Evolutionary conservation across 2,329 filamentous ascomycete genomes (phyloP).

Genomic region (Scedosporium apiospermum): DNA sequence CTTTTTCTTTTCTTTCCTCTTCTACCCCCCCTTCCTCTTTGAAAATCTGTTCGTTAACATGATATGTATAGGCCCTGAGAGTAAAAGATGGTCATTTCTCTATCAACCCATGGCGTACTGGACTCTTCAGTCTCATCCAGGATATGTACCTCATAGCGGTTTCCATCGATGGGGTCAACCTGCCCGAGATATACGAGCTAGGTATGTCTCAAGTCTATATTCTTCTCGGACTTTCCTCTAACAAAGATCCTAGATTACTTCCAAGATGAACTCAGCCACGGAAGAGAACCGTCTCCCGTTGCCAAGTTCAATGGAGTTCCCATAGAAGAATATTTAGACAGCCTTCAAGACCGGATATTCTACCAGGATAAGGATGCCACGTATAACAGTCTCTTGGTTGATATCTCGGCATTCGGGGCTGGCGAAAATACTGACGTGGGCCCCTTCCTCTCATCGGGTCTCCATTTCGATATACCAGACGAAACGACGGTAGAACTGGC

Average conservation of each 20-base stretch:
- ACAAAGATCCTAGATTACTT: too few relatives aligned
- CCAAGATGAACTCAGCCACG: too few relatives aligned
- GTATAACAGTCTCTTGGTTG: too few relatives aligned
- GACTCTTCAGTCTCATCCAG: not conserved
- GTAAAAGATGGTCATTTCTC: not conserved
- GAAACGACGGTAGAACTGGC: not conserved
- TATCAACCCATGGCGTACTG: not conserved
- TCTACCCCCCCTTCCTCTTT: not conserved
- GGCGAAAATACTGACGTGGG: too few relatives aligned
- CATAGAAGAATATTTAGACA: not conserved
- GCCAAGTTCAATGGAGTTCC: not conserved
- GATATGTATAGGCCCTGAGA: too few relatives aligned
- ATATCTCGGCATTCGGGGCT: too few relatives aligned
- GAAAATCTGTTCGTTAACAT: too few relatives aligned
- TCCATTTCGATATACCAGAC: not conserved
- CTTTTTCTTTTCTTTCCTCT: not conserved
- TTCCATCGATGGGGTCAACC: slow-evolving; percentile 7
- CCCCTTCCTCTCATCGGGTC: too few relatives aligned
- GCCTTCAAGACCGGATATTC: too few relatives aligned
- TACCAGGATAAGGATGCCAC: too few relatives aligned
- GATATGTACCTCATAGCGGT: slow-evolving; percentile 8
- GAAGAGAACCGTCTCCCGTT: not conserved
- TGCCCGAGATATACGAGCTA: slow-evolving; percentile 9
- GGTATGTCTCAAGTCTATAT: not conserved
- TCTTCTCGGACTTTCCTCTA: too few relatives aligned